Evolutionary conservation across 371 early-diverging fungal species (phyloP), one percentile per base, ranked within the genome.

Genomic region (Mucor racemosus): DNA sequence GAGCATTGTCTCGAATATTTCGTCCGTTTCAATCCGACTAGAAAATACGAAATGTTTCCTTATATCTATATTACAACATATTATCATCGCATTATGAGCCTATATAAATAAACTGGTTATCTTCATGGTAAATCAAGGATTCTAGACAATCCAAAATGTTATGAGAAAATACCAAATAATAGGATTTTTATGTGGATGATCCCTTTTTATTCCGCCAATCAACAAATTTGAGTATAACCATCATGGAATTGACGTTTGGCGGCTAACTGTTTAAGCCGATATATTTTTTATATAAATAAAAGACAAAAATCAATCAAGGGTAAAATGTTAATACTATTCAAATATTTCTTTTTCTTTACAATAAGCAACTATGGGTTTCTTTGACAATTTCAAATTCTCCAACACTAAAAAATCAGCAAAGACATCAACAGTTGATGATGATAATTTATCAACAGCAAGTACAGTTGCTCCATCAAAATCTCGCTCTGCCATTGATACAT

Each of bases 261-360:
- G 64, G 64, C 68, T 60, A 68, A 68, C 68, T 59, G 31, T 68
- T 68, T 64, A 68, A 64, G 64, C 64, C 64, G 69, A 38, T 34
- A 15, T 4, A 21, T 0, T 17, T 38, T 14, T 5, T 61, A 48
- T 67, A 68, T 58, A 67, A 62, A 67, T n/a, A 50, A 48, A 48
- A 60, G 31, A 34, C 42, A 13, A 21, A 59, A 60, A 44, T 14
- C 6, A 15, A 34, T 15, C n/a, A n/a, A n/a, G n/a, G n/a, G n/a
- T n/a, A n/a, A n/a, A n/a, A n/a, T n/a, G 3, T 15, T 33, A 7
- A 31, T 34, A 26, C n/a, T 17, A 50, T 13, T 50, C 50, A 54
- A 38, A 4, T 17, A 26, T 33, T 41, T 58, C 48, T 26, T 48
- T 31, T 9, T 54, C 21, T 54, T 14, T 48, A 48, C 46, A 39